Evolutionary conservation across 257 asterid species (phyloP), one percentile per base, ranked within the genome.

Genomic region (Scutellaria baicalensis): DNA sequence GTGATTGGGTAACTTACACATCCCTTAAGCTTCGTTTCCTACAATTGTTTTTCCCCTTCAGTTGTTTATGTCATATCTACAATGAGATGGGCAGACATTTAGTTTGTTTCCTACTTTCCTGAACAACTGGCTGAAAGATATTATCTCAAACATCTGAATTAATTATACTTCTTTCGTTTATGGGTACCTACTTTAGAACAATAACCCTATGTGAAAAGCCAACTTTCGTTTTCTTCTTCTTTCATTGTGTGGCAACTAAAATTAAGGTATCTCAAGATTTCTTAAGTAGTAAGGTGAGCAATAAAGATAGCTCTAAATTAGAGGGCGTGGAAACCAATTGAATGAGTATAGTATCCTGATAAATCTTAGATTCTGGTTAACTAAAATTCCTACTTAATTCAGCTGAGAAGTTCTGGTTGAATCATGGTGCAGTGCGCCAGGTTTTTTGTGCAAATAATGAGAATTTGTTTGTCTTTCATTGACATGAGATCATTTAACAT

Each of bases 1-100:
- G 98, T 64, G 98, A 92, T 66, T 92, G 97, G 97, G 98, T 92
- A 90, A 80, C 23, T 68, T 59, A 40, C 70, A 64, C 27, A 60
- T 54, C 69, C 75, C 69, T 65, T 57, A 16, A 61, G 51, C 71
- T 52, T 66, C 52, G 42, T 51, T 23, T 39, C 9, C 40, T 51
- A 11, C 40, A 44, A 52, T 57, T 59, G 56, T 40, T 40, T 64
- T 43, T 42, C 39, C 13, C 38, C 38, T 57, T 45, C 38, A 47
- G 44, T 36, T 64, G 31, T 16, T 38, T 49, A 16, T 48, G 43
- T 11, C 42, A 6, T 50, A 21, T 67, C 43, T 66, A 23, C 68
- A 43, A 36, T 1, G 40, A 38, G 54, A 50, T n/a, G 11, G 38
- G 23, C 11, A 16, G 50, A 57, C 54, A 51, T 52, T 18, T 20